These are phyloP conservation scores for Babesia gibsoni DNA, from an alignment of 169 alveolate species.

Conservation along the genomic window DNA sequence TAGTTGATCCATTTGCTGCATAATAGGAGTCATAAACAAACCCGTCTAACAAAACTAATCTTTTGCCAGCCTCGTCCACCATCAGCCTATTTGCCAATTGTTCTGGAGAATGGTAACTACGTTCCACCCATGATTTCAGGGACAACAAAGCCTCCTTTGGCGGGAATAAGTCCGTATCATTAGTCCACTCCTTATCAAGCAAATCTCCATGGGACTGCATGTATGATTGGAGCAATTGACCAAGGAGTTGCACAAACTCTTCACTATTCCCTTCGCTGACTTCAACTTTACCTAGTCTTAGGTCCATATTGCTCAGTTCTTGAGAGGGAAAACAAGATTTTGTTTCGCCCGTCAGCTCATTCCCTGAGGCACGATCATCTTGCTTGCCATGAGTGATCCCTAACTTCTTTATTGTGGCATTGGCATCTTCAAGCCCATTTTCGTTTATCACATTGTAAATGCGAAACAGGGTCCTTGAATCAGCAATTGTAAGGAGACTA, in stretches of 20 bases:
- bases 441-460: conserved; percentile 1
- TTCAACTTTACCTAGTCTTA: neutral
- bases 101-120: conserved; percentile 1
- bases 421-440: neutral
- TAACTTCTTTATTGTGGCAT: neutral
- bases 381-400: neutral
- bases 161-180: neutral
- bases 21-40: neutral
- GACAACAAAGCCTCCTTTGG: conserved; percentile 22
- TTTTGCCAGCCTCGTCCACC: conserved; percentile 14
- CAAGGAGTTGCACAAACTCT: neutral
- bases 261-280: neutral
- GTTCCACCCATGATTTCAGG: neutral
- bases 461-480: neutral
- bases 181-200: neutral
- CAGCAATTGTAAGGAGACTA: neutral
- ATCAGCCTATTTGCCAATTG: neutral
- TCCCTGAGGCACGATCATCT: neutral
- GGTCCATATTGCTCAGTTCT: too few species aligned
- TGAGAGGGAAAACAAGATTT: too few species aligned
- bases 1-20: neutral
- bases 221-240: neutral
- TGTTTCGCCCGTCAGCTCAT: neutral
- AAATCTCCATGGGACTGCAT: neutral
- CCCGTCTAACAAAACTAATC: neutral